Conservation (phyloP, 176 grass and related monocot genomes). For the Alopecurus myosuroides region DNA sequence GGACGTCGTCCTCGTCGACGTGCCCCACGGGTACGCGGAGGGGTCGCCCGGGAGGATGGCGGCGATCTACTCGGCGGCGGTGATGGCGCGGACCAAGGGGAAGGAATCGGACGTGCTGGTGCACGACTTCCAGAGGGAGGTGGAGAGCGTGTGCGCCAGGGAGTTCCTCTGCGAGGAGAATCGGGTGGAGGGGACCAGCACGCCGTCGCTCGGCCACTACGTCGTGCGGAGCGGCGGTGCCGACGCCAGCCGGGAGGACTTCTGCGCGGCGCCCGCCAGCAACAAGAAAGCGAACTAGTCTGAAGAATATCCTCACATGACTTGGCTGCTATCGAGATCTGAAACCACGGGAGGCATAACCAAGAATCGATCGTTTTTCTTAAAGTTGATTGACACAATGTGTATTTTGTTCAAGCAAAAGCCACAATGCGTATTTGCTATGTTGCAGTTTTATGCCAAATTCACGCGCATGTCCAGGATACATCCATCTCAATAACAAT, state of each 20-base stretch:
- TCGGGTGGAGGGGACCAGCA: constrained; percentile 13
- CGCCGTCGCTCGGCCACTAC: constrained; percentile 60
- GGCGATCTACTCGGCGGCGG: constrained; percentile 71
- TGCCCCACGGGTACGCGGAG: constrained; percentile 55
- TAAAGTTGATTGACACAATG: too few species aligned
- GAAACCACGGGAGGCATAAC: too few species aligned
- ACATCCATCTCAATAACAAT: too few species aligned
- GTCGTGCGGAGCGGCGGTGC: constrained; percentile 41
- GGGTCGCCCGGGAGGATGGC: constrained; percentile 76
- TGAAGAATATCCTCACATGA: too few species aligned
- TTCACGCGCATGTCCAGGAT: too few species aligned
- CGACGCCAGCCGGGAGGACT: constrained; percentile 31
- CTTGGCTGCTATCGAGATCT: too few species aligned
- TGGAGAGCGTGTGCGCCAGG: constrained; percentile 45
- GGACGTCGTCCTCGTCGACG: constrained; percentile 95
- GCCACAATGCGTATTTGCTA: too few species aligned
- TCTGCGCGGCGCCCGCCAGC: constrained; percentile 42
- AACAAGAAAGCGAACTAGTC: constrained; percentile 24
- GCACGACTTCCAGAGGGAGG: constrained; percentile 76
- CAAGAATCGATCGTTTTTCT: too few species aligned
- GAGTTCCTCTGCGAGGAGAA: constrained; percentile 91
- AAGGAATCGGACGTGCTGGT: constrained; percentile 65
- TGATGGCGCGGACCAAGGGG: constrained; percentile 64
- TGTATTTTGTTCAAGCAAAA: too few species aligned
- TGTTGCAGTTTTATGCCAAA: too few species aligned